A percentile compares a stretch with the other conserved stretches of the same genome.
These are phyloP conservation scores for Leptodontidium sp. DNA, from an alignment of 2,329 filamentous ascomycete species.

Conservation along the genomic window DNA sequence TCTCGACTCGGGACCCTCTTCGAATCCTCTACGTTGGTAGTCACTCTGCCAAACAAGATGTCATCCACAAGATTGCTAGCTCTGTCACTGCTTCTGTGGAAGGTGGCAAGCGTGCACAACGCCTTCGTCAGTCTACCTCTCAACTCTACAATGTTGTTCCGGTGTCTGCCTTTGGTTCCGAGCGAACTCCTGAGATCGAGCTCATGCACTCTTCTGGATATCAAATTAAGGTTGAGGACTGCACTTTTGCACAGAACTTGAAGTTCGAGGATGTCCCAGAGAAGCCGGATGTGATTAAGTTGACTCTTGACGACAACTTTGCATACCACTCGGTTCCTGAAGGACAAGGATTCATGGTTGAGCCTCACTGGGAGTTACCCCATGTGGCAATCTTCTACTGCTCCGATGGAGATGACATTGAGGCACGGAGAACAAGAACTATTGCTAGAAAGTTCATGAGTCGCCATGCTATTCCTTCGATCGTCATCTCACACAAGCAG, in stretches of 20 bases:
- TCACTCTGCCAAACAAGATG: conserved; percentile 50
- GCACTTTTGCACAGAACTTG: conserved; percentile 51
- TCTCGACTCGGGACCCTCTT: conserved; percentile 56
- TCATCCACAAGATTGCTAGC: conserved; percentile 57
- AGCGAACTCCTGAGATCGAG: conserved; percentile 57
- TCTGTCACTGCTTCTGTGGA: conserved; percentile 54
- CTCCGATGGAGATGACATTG: conserved; percentile 52
- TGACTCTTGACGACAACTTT: conserved; percentile 48
- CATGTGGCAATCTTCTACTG: conserved; percentile 60
- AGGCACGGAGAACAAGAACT: conserved; percentile 50
- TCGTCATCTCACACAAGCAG: conserved; percentile 57
- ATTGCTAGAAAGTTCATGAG: conserved; percentile 57
- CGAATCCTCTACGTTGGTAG: conserved; percentile 59
- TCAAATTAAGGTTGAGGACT: conserved; percentile 61
- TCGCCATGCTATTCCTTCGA: conserved; percentile 55
- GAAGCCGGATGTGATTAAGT: conserved; percentile 52
- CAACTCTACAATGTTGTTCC: conserved; percentile 61
- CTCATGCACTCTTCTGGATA: conserved; percentile 60
- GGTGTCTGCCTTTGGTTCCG: conserved; percentile 57
- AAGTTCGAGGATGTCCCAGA: conserved; percentile 45
- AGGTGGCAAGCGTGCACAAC: conserved; percentile 44
- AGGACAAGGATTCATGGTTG: conserved; percentile 48
- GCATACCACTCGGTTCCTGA: conserved; percentile 49
- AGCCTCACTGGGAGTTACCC: conserved; percentile 56
- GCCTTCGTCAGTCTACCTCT: conserved; percentile 48